Base-by-base conservation (phyloP, 2,329 filamentous ascomycete species). In the Fusarium sp. region DNA sequence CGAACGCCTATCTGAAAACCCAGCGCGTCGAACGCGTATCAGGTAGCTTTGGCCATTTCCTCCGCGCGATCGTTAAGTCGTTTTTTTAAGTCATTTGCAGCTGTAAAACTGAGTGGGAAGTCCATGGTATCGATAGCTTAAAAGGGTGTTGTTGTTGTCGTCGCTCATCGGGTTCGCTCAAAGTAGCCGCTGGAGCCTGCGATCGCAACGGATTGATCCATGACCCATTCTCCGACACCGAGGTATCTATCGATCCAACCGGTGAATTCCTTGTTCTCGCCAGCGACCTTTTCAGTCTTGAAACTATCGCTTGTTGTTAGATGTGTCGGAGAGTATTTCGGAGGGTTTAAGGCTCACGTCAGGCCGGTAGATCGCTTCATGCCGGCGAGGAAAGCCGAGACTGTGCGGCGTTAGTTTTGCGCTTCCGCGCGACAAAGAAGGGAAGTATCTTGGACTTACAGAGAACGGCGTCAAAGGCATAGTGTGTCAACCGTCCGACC, bases 291-390 rank as follows among this genome's bases (percentile, higher is more conserved):
- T 74, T 98, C 94, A 78, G 93, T 92, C 85, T 94, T 94, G 84
- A 99, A 88, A 87, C 96, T 98, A 83, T 80, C 81, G 84, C 29
- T 25, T 68, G 44, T 44, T 38, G 39, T 81, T 73, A 80, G 77
- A 67, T 38, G 42, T 17, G 27, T 36, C n/a, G 45, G 45, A 22
- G 14, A 36, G 45, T 46, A 55, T 50, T 13, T 57, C 53, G 47
- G 50, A 29, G 27, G 54, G 25, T n/a, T 54, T 60, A 44, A 44
- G 73, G 92, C 93, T 89, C 93, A 99, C 96, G 95, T 98, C 85
- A 99, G 88, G 79, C 96, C 96, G 70, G 96, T 98, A 73, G 95
- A 98, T 77, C 96, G 94, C 86, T 97, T 97, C 87, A 99, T 95
- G 79, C 96, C 96, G 42, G 96, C 96, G 75, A 99, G 91, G 82